Base-by-base conservation (phyloP, 192 early-diverging fungal genomes). In the Kappamyces sp. region DNA sequence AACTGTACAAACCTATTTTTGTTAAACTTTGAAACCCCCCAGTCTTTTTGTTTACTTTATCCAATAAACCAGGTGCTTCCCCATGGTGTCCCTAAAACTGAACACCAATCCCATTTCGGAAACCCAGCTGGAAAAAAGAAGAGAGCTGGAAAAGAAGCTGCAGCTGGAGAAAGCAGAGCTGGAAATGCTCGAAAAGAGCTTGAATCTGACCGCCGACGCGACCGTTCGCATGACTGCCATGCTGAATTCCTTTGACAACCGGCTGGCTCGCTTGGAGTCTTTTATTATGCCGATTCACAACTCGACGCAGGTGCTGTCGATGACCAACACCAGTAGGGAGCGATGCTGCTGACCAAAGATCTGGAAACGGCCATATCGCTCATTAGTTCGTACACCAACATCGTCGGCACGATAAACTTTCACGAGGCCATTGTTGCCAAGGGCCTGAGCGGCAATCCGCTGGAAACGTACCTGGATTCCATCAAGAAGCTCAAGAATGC, bases 241-340 rank as follows among this genome's bases (percentile, higher is more conserved):
- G 66, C 63, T 92, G 38, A 77, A 77, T 47, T 81, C 82, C 5
- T 92, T 92, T 69, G 90, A 90, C 58, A 75, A 74, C 31, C 73
- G 90, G 54, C 70, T 92, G 5, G 72, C 76, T 1, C 78, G 78
- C 48, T 69, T 92, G 2, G 86, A 92, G 63, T 74, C 74, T 1
- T 88, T 85, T 2, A 90, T 92, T 35, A 52, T 90, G 36, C 90
- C 90, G 13, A 90, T 92, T 58, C 87, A 92, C 52, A 74, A 75
- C 40, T 77, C 84, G 0, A 92, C 89, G 6, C 81, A 86, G 50
- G 79, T 76, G 51, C 67, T 92, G 47, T 90, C 89, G 3, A 3
- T 43, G 33, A 38, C 38, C 31, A 54, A 54, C 15, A 43, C 15
- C 15, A 42, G 23, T 4, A 54, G 4, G 34, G 34, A 2, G 23